These are phyloP conservation scores for Pythium aristosporum DNA, from an alignment of 352 stramenopile species.

Conservation along the genomic window DNA sequence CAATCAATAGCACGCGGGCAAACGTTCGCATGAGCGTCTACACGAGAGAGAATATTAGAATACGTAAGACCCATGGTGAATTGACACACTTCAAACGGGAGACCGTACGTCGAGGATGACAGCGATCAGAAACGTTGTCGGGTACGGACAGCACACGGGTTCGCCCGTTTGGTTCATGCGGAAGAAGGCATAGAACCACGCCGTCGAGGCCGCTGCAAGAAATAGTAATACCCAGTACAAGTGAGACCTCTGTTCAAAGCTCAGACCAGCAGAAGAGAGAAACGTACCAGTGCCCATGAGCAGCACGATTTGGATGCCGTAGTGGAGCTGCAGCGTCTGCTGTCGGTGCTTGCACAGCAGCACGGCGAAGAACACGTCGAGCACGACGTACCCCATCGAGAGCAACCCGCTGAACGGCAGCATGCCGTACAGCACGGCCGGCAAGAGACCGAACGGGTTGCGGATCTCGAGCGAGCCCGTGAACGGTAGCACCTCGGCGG, in stretches of 20 bases:
- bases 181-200: conserved; percentile 87
- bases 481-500: conserved; percentile 58
- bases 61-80: neutral
- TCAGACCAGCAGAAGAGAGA: conserved; percentile 13
- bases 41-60: neutral
- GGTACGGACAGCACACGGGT: conserved; percentile 89
- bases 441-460: conserved; percentile 81
- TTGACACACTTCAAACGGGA: neutral
- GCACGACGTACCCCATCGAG: conserved; percentile 66
- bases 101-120: conserved; percentile 76
- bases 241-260: neutral
- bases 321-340: conserved; percentile 79
- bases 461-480: conserved; percentile 68
- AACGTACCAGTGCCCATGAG: conserved; percentile 62
- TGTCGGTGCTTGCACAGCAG: conserved; percentile 67
- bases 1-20: conserved; percentile 79
- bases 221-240: neutral
- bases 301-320: conserved; percentile 79
- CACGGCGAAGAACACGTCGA: conserved; percentile 79
- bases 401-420: conserved; percentile 81
- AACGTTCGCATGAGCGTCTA: conserved; percentile 80
- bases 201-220: conserved; percentile 33
- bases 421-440: conserved; percentile 82
- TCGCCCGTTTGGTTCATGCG: conserved; percentile 88
- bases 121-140: conserved; percentile 76